Evolutionary conservation across 192 early-diverging fungal genomes (phyloP).

Genomic region (Backusella tarrabulga): DNA sequence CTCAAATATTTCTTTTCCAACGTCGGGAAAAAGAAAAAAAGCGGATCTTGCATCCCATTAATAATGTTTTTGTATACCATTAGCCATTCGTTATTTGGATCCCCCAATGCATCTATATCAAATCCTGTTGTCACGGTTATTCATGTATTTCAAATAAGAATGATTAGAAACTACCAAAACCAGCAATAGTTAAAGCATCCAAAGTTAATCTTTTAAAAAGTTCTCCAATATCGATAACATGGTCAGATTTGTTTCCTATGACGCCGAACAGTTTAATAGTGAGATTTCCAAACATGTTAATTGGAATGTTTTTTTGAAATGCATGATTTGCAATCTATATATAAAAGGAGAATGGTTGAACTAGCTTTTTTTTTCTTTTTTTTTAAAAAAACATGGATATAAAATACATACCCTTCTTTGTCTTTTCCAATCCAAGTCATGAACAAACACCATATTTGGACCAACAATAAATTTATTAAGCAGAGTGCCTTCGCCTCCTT

Average conservation of each 20-base stretch:
- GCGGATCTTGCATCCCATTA: not conserved
- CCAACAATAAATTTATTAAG: too few relatives aligned
- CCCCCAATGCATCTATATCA: slow-evolving; percentile 3
- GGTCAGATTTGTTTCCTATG: not conserved
- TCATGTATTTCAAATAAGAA: not conserved
- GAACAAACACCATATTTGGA: too few relatives aligned
- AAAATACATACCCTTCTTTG: too few relatives aligned
- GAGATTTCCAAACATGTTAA: slow-evolving; percentile 1
- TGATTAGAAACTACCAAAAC: slow-evolving; percentile 25
- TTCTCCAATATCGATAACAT: not conserved
- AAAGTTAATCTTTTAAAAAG: slow-evolving; percentile 41
- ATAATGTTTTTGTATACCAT: not conserved
- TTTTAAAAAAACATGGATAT: too few relatives aligned
- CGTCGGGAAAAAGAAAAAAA: not conserved
- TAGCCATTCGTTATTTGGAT: not conserved
- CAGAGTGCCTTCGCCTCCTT: too few relatives aligned
- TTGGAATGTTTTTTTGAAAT: not conserved
- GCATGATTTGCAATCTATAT: too few relatives aligned
- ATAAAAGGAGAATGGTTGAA: too few relatives aligned
- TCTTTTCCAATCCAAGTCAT: too few relatives aligned
- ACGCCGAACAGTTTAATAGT: not conserved
- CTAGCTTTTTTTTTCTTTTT: too few relatives aligned
- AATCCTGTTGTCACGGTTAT: not conserved
- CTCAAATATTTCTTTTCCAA: slow-evolving; percentile 15
- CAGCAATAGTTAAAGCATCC: slow-evolving; percentile 53